Base-by-base conservation (phyloP, 1,284 basidiomycete genomes). In the Pyrrhoderma lamaoense region DNA sequence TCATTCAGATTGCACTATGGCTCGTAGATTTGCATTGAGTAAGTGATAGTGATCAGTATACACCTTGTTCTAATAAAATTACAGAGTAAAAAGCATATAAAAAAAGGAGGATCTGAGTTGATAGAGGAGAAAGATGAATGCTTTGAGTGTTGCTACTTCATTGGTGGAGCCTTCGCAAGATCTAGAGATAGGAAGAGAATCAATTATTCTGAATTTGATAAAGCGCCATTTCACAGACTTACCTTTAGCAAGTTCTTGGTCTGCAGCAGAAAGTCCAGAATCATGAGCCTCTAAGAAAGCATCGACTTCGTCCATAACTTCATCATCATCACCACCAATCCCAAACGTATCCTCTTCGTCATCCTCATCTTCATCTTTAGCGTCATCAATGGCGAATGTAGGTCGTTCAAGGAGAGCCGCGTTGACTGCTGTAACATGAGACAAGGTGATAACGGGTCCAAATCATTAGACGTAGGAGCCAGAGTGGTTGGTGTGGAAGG, bases 351-450 rank as follows among this genome's bases (percentile, higher is more conserved):
- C 75, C 7, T 83, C 85, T 8, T 70, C 74, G 2, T 78, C 77
- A 9, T 82, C 81, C 14, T 84, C 85, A 42, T 89, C 85, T 13
- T 85, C 87, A 58, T 92, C 89, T 51, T 82, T 85, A 3, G 85
- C 89, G 65, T 93, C 89, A 63, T 97, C 93, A 59, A 96, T 95
- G 2, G 91, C 91, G 65, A 96, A 97, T 56, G 87, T 85, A 35
- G 89, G 91, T 45, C 93, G 73, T 62, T 94, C 88, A 82, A 93
- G 85, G 42, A 93, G 73, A 8, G 88, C 88, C 45, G 87, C 84
- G 54, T 84, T 88, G 19, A 88, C 89, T 1, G 83, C 86, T 52
- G 87, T 77, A 42, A 93, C 76, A 67, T 86, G 80, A 34, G 74
- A 72, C 65, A 80, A 70, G 82, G 76, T 34, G 77, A 76, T 48